phyloP scores from a whole-genome alignment of 352 stramenopile species.

The Phytophthora megakarya region DNA sequence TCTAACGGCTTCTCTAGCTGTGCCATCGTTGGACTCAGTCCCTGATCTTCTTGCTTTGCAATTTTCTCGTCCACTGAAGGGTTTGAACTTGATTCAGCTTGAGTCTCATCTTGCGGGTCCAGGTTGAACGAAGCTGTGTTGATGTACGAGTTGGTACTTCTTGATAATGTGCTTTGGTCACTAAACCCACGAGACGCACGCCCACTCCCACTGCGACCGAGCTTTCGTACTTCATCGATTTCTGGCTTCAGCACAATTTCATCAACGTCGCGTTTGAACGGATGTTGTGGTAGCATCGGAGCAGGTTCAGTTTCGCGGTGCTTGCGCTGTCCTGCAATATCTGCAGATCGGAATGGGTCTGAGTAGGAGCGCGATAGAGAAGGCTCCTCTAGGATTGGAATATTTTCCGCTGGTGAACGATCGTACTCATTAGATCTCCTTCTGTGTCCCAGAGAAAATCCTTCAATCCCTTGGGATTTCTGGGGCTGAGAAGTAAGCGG shows the following conservation, averaged over 20 bases:
- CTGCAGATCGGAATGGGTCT: constrained; percentile 62
- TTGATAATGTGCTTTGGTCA: constrained; percentile 41
- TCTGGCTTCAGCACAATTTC: constrained; percentile 26
- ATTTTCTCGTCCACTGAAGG: constrained; percentile 28
- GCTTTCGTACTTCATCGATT: constrained; percentile 29
- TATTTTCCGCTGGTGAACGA: constrained; percentile 10
- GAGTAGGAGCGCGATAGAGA: constrained; percentile 61
- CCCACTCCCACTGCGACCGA: constrained; percentile 32
- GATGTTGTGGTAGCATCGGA: constrained; percentile 56
- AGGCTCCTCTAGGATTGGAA: constrained; percentile 34
- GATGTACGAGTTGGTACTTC: constrained; percentile 43
- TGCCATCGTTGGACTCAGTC: constrained; percentile 13
- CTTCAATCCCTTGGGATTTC: constrained; percentile 30
- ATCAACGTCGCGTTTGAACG: constrained; percentile 40
- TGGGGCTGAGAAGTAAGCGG: constrained; percentile 22
- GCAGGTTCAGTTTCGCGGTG: constrained; percentile 47
- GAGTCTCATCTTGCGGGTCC: constrained; percentile 36
- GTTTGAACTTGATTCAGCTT: constrained; percentile 29
- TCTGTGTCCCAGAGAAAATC: constrained; percentile 31
- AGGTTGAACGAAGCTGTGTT: constrained; percentile 41
- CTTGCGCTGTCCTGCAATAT: constrained; percentile 34
- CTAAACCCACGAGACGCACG: constrained; percentile 39
- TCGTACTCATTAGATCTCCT: constrained; percentile 33
- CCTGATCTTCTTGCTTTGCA: constrained; percentile 10
- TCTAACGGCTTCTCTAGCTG: constrained; percentile 23